Base-by-base conservation (phyloP, 768 basidiomycete species). In the Pleurotus citrinopileatus region DNA sequence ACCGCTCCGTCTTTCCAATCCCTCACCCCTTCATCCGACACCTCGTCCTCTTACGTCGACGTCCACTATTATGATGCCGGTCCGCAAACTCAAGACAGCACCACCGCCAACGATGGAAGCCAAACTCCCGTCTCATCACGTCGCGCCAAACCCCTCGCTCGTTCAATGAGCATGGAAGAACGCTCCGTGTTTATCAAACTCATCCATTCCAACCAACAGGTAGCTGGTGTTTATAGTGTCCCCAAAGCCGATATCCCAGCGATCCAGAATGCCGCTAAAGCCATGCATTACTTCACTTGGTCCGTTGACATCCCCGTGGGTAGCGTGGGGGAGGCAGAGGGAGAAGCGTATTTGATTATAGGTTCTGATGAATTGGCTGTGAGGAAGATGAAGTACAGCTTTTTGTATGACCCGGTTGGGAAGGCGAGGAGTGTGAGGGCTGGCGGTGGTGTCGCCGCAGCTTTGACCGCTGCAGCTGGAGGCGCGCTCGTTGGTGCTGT, bases 401-500 rank as follows among this genome's bases (percentile, higher is more conserved):
- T 75, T 26, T 67, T 69, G 54, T 60, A 50, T 13, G 38, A 19
- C 7, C 68, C 62, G 22, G 57, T 57, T 51, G 67, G 66, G 54
- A 55, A 61, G 2, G 23, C 29, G 48, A 46, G 55, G 20, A 34
- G 61, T 48, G 47, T 32, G 27, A 47, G 43, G 53, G 29, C 43
- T 13, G 25, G 63, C 63, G 32, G 37, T 26, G 23, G 25, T 19
- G 23, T 13, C 57, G n/a, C n/a, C n/a, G n/a, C n/a, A n/a, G n/a
- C 58, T 6, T 58, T 78, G 13, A 73, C 68, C 43, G 75, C 74
- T 42, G 78, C 73, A 46, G 82, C 82, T 56, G 77, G 81, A 15
- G 81, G 79, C 42, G 81, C 76, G n/a, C 71, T 84, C 15, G 75
- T 84, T 17, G 84, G 84, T 36, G 83, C 80, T 36, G 80, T 83